A percentile compares a stretch with the other conserved stretches of the same genome.
Conservation (phyloP, 176 grass and related monocot genomes). For the Neostapfia colusana region DNA sequence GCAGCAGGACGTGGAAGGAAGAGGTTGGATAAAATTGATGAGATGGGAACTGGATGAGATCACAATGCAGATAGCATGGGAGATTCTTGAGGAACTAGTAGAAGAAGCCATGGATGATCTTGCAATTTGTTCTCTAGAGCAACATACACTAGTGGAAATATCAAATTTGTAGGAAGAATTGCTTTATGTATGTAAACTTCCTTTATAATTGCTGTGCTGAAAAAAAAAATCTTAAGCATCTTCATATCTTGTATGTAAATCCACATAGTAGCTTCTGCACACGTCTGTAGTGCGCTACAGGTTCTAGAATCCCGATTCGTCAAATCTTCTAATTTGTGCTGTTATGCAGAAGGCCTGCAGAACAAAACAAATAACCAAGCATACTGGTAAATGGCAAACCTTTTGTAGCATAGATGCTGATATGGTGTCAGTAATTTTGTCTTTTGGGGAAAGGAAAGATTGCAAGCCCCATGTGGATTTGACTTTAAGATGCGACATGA, state of each 20-base stretch:
- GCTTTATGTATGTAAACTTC: conserved; percentile 21
- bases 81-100: conserved; percentile 68
- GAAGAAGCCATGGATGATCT: conserved; percentile 47
- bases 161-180: conserved; percentile 44
- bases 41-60: conserved; percentile 58
- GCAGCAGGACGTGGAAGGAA: conserved; percentile 61
- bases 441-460: conserved; percentile 27
- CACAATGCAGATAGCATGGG: conserved; percentile 44
- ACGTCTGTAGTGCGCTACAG: background rate
- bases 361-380: background rate
- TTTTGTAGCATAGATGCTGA: background rate
- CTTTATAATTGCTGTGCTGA: conserved; percentile 31
- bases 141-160: conserved; percentile 13
- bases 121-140: conserved; percentile 32
- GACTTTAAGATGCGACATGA: conserved; percentile 29
- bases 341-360: background rate
- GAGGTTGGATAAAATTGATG: conserved; percentile 49
- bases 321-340: background rate
- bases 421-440: background rate
- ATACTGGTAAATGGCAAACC: conserved; percentile 7
- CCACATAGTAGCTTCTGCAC: conserved; percentile 35
- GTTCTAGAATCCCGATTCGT: background rate
- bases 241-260: conserved; percentile 33
- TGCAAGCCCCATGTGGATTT: conserved; percentile 42
- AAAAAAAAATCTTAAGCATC: conserved; percentile 22